A percentile compares a stretch with the other conserved stretches of the same genome.
Evolutionary conservation across 1,284 basidiomycete species (phyloP).

Genomic region (Rhodotorula sp.): DNA sequence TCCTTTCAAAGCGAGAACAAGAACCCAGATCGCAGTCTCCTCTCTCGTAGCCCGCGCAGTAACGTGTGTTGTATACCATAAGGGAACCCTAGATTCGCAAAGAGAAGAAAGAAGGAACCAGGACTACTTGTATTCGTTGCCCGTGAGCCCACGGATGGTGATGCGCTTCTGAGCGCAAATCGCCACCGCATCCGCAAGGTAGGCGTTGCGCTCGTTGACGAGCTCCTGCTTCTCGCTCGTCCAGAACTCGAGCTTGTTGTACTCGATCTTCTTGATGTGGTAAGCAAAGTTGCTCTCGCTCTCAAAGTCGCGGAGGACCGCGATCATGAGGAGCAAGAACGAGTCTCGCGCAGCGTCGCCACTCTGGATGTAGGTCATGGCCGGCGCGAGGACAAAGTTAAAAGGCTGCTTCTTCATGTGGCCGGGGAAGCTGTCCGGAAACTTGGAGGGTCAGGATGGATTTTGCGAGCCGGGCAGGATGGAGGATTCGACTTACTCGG

Average conservation of each 20-base stretch:
- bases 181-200: conserved; percentile 15
- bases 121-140: conserved; percentile 9
- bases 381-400: conserved; percentile 21
- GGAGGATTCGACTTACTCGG: neutral
- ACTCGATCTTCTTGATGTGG: conserved; percentile 17
- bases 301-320: conserved; percentile 25
- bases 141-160: conserved; percentile 8
- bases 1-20: no score
- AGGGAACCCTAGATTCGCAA: no score
- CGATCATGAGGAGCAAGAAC: conserved; percentile 30
- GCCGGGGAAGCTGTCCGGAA: neutral
- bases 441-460: neutral
- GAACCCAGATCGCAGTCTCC: no score
- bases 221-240: neutral
- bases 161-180: conserved; percentile 15
- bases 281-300: conserved; percentile 27
- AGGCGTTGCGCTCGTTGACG: conserved; percentile 13
- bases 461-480: no score
- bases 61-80: no score
- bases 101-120: no score
- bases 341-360: conserved; percentile 12
- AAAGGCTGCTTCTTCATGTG: conserved; percentile 14
- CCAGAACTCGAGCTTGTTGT: conserved; percentile 12
- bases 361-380: conserved; percentile 3
- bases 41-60: no score